Evolutionary conservation across 257 asterid species (phyloP).

Genomic region (Gardenia jasminoides): DNA sequence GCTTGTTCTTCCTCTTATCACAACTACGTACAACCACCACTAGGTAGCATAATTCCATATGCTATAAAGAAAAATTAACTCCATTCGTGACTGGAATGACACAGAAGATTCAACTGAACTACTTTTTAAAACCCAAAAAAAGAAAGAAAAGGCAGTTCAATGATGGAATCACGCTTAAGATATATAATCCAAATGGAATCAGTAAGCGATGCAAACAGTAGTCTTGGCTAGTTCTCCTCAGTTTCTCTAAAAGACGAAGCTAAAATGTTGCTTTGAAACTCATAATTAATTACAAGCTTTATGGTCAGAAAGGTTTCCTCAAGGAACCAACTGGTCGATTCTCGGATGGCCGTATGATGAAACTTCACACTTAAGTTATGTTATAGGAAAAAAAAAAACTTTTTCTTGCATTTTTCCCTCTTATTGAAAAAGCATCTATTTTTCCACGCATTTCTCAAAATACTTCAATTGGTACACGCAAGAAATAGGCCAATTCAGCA

Average conservation of each 20-base stretch:
- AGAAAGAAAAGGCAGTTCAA: not conserved
- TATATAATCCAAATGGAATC: not conserved
- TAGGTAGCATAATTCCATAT: too few species aligned
- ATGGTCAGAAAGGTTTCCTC: constrained; percentile 47
- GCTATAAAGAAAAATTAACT: too few species aligned
- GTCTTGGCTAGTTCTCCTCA: too few species aligned
- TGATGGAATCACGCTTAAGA: not conserved
- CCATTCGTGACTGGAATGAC: not conserved
- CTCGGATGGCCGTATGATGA: constrained; percentile 55
- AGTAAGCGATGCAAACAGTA: not conserved
- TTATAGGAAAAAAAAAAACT: too few species aligned
- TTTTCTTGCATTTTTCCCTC: too few species aligned
- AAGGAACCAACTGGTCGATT: constrained; percentile 51
- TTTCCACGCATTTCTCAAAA: too few species aligned
- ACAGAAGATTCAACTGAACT: not conserved
- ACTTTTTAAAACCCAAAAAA: too few species aligned
- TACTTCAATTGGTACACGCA: too few species aligned
- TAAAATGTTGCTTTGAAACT: not conserved
- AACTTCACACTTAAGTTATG: too few species aligned
- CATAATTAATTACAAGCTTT: constrained; percentile 33
- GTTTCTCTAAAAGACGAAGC: constrained; percentile 1
- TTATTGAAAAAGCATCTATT: too few species aligned
- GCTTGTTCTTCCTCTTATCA: not conserved
- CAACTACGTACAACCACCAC: not conserved
- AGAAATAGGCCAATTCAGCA: too few species aligned